Evolutionary conservation across 176 grass and related monocot species (phyloP).

Genomic region (Oryza punctata): DNA sequence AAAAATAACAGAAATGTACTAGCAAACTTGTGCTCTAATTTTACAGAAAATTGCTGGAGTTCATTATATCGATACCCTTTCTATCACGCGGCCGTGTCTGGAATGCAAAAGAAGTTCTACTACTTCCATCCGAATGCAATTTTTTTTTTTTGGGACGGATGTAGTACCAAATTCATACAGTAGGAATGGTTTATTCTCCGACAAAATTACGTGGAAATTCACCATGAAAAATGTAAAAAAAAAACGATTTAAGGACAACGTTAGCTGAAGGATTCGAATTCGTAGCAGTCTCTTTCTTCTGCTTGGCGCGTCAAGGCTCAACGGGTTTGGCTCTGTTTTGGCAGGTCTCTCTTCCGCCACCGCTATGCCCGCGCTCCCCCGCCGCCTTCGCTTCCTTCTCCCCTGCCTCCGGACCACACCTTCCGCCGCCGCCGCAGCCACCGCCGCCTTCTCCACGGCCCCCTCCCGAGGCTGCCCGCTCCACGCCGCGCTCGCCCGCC

Average conservation of each 20-base stretch:
- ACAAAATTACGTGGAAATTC: neutral
- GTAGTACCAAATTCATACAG: too few species aligned
- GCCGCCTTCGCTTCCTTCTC: constrained; percentile 20
- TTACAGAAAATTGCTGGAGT: too few species aligned
- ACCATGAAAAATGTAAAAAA: too few species aligned
- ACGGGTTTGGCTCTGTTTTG: neutral
- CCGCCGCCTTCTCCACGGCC: constrained; percentile 20
- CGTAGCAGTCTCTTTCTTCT: neutral
- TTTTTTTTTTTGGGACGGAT: too few species aligned
- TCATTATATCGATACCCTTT: neutral
- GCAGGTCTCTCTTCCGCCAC: neutral
- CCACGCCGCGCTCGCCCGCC: constrained; percentile 46
- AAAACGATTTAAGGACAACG: neutral
- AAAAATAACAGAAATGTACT: too few species aligned
- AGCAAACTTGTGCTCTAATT: too few species aligned
- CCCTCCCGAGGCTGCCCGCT: constrained; percentile 25
- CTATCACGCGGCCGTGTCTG: too few species aligned
- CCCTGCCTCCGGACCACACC: neutral
- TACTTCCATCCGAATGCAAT: too few species aligned
- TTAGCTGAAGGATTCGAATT: neutral
- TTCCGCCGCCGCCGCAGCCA: neutral
- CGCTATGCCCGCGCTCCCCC: neutral
- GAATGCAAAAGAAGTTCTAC: neutral
- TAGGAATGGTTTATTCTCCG: neutral
- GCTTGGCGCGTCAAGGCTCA: neutral